Percentiles rank a stretch among this genome's conserved stretches.
These are phyloP conservation scores for Halteria grandinella DNA, from an alignment of 73 alveolate species.

Conservation along the genomic window DNA sequence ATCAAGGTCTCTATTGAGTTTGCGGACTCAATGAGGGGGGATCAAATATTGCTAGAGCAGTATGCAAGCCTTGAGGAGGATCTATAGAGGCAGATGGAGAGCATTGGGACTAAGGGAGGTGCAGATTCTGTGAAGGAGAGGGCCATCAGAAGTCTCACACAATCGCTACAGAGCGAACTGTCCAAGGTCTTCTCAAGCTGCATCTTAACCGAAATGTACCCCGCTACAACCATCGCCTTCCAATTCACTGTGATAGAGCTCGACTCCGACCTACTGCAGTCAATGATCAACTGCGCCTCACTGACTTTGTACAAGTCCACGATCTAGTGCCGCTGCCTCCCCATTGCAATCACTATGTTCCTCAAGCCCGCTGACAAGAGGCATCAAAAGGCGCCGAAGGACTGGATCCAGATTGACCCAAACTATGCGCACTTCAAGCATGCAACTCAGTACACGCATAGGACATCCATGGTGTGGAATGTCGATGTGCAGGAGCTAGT, in stretches of 20 bases:
- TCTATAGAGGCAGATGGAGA: slow-evolving; percentile 4
- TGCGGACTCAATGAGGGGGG: slow-evolving; percentile 12
- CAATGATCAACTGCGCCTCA: slow-evolving; percentile 40
- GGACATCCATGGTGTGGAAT: slow-evolving; percentile 3
- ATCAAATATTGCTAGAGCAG: slow-evolving; percentile 8
- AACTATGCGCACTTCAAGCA: background rate
- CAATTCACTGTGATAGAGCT: slow-evolving; percentile 10
- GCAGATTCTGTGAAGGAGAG: slow-evolving; percentile 40
- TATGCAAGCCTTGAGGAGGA: slow-evolving; percentile 27
- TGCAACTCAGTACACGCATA: slow-evolving; percentile 31
- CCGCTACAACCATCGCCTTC: slow-evolving; percentile 26
- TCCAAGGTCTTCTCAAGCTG: slow-evolving; percentile 6
- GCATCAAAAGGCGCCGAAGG: background rate
- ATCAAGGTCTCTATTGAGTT: slow-evolving; percentile 24
- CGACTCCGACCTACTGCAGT: slow-evolving; percentile 7
- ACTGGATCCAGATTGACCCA: slow-evolving; percentile 28
- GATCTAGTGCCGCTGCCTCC: slow-evolving; percentile 31
- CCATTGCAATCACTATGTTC: slow-evolving; percentile 7
- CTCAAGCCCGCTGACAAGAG: background rate
- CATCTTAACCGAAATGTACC: slow-evolving; percentile 22
- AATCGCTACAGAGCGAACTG: slow-evolving; percentile 3
- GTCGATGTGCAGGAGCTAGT: slow-evolving; percentile 21
- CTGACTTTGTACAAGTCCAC: background rate
- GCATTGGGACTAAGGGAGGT: slow-evolving; percentile 9
- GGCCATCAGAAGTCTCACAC: background rate